These are phyloP conservation scores for Ceratobasidium sp. DNA, from an alignment of 1,284 basidiomycete genomes.

Conservation along the genomic window DNA sequence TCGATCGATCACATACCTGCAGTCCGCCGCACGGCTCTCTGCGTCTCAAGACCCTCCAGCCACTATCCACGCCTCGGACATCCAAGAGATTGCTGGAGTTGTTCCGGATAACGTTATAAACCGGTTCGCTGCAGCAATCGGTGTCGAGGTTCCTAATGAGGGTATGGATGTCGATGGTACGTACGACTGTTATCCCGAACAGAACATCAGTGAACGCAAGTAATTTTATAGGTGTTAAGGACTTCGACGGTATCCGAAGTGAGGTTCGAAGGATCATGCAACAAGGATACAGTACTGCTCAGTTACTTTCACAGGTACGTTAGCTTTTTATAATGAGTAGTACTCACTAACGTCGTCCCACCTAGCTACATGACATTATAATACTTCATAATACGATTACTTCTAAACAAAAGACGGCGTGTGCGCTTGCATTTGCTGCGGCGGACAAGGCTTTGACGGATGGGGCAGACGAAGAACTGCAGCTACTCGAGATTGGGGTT, in stretches of 20 bases:
- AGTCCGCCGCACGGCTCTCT: conserved; percentile 89
- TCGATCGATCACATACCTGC: conserved; percentile 97
- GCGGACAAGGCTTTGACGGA: conserved; percentile 97
- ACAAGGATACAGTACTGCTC: conserved; percentile 92
- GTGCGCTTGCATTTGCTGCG: conserved; percentile 88
- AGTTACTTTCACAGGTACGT: conserved; percentile 85
- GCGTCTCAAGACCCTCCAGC: conserved; percentile 72
- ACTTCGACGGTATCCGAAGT: conserved; percentile 74
- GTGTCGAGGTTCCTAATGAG: conserved; percentile 65
- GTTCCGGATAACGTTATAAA: conserved; percentile 81
- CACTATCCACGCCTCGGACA: conserved; percentile 74
- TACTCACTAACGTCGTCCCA: conserved; percentile 39
- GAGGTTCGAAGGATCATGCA: conserved; percentile 80
- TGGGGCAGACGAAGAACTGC: conserved; percentile 98
- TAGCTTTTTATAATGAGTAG: not conserved
- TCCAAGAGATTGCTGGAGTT: conserved; percentile 97
- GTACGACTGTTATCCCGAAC: no score
- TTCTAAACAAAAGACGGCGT: conserved; percentile 81
- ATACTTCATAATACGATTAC: conserved; percentile 82
- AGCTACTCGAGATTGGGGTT: conserved; percentile 87
- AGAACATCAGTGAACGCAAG: no score
- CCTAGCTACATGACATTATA: conserved; percentile 89
- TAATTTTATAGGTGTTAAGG: conserved; percentile 43
- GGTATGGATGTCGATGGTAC: conserved; percentile 61
- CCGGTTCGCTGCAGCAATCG: conserved; percentile 74